Evolutionary conservation across 148 eudicot species (phyloP).

Genomic region (Vaccinium corymbosum): DNA sequence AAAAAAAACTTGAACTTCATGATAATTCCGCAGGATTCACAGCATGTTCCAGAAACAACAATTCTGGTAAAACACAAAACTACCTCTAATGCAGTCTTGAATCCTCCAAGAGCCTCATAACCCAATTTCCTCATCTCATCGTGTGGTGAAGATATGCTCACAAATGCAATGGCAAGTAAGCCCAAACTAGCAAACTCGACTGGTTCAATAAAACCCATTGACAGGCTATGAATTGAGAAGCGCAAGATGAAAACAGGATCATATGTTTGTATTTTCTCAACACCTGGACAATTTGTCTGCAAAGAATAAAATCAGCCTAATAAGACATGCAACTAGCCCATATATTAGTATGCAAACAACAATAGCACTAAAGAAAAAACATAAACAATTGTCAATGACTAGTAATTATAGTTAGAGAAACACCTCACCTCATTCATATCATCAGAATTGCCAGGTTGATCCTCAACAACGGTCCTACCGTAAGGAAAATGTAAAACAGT

Average conservation of each 20-base stretch:
- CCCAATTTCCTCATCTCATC: constrained; percentile 76
- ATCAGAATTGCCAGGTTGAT: constrained; percentile 27
- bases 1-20: neutral
- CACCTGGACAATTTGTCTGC: constrained; percentile 38
- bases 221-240: constrained; percentile 73
- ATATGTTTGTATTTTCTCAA: constrained; percentile 42
- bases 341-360: neutral
- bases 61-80: constrained; percentile 8
- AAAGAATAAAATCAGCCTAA: constrained; percentile 13
- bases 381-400: neutral
- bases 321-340: constrained; percentile 7
- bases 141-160: constrained; percentile 80
- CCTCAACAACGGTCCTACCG: constrained; percentile 32
- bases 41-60: neutral
- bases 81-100: constrained; percentile 77
- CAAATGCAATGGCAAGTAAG: constrained; percentile 78
- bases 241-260: constrained; percentile 87
- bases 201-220: constrained; percentile 72
- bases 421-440: constrained; percentile 39
- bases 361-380: neutral
- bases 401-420: neutral
- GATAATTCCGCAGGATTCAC: neutral
- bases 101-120: constrained; percentile 70
- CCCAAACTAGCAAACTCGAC: constrained; percentile 85
- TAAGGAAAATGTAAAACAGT: constrained; percentile 77